Evolutionary conservation across 306 rosid species (phyloP).

Genomic region (Dalbergia cultrata): DNA sequence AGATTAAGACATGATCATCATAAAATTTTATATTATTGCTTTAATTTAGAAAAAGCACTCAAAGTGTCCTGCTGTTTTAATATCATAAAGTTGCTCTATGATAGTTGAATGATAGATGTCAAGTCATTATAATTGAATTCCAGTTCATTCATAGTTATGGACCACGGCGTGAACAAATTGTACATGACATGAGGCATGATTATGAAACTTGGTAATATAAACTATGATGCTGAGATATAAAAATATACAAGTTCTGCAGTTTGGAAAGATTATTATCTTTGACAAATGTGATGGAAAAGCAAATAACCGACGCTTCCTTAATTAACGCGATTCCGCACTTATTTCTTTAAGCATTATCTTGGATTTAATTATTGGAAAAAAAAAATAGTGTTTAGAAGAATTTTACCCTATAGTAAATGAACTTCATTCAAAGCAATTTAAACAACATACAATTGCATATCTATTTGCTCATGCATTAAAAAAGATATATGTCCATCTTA

Average conservation of each 20-base stretch:
- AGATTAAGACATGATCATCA: slow-evolving; percentile 38
- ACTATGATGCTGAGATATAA: background rate
- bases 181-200: slow-evolving; percentile 4
- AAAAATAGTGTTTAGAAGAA: no score
- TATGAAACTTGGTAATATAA: slow-evolving; percentile 26
- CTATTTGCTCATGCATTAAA: no score
- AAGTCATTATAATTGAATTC: slow-evolving; percentile 40
- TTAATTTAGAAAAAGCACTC: slow-evolving; percentile 44
- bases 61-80: slow-evolving; percentile 47
- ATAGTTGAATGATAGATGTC: slow-evolving; percentile 59
- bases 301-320: no score
- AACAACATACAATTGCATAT: no score
- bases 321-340: no score
- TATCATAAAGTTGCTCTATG: slow-evolving; percentile 54
- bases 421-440: no score
- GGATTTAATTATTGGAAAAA: background rate
- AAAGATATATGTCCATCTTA: no score
- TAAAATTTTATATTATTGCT: slow-evolving; percentile 33
- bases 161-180: slow-evolving; percentile 3
- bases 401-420: no score
- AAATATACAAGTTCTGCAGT: background rate
- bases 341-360: no score
- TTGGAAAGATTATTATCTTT: background rate
- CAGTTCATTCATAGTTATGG: slow-evolving; percentile 27
- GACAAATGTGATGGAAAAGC: background rate